Percentiles rank a stretch among this genome's conserved stretches.
These are phyloP conservation scores for Pouteria campechiana DNA, from an alignment of 179 eudicot genomes.

Conservation along the genomic window DNA sequence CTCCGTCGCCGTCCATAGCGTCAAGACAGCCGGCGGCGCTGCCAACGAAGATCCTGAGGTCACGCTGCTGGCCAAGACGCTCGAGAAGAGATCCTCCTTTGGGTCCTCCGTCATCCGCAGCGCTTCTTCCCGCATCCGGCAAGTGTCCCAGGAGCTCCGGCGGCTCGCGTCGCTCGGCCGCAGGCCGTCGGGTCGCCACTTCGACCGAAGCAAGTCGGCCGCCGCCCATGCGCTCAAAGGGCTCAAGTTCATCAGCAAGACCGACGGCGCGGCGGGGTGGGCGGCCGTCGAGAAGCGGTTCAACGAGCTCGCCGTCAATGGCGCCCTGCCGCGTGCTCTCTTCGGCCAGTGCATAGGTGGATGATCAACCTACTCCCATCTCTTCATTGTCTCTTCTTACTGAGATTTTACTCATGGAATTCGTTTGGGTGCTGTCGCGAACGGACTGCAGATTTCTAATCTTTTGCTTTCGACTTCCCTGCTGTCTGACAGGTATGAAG, in stretches of 20 bases:
- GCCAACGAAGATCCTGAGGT: slow-evolving; percentile 41
- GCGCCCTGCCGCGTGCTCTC: slow-evolving; percentile 50
- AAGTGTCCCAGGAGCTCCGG: slow-evolving; percentile 78
- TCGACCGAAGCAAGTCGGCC: slow-evolving; percentile 59
- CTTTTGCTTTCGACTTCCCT: neutral
- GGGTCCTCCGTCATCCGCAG: slow-evolving; percentile 19
- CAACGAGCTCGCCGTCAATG: slow-evolving; percentile 34
- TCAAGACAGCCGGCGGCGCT: slow-evolving; percentile 50
- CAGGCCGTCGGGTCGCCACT: slow-evolving; percentile 15
- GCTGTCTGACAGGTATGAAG: slow-evolving; percentile 64
- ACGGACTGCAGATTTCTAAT: neutral
- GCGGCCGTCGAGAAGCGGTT: slow-evolving; percentile 58
- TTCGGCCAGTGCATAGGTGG: slow-evolving; percentile 91
- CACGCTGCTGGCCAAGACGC: slow-evolving; percentile 22
- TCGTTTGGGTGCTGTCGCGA: no score
- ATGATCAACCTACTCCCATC: no score
- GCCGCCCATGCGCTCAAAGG: slow-evolving; percentile 69
- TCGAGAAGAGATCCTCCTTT: slow-evolving; percentile 26
- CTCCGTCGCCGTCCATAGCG: slow-evolving; percentile 78
- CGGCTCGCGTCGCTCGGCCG: slow-evolving; percentile 42
- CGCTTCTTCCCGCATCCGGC: slow-evolving; percentile 45
- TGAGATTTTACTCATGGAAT: no score
- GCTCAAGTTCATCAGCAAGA: slow-evolving; percentile 68
- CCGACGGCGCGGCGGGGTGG: slow-evolving; percentile 73
- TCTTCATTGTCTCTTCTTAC: no score